phyloP scores from a whole-genome alignment of 805 yeast species.

The Ogataea kodamae region DNA sequence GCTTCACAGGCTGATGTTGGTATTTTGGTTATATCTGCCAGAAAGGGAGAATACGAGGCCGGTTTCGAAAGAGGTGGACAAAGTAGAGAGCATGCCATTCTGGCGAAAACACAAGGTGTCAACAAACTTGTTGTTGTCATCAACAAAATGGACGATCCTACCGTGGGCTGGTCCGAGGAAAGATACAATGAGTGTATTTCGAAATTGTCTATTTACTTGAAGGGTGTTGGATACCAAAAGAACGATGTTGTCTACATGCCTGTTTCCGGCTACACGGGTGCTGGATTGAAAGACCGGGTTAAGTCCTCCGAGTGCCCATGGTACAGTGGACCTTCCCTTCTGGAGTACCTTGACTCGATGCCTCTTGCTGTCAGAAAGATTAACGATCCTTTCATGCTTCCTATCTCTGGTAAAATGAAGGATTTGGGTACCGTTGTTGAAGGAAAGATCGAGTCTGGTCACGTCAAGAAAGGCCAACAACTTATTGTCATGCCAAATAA shows the following conservation, averaged over 20 bases:
- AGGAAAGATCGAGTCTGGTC: slow-evolving; percentile 97
- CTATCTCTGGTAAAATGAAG: slow-evolving; percentile 90
- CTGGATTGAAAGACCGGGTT: slow-evolving; percentile 88
- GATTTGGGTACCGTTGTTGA: slow-evolving; percentile 97
- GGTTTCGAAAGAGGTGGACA: slow-evolving; percentile 99
- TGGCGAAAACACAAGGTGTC: slow-evolving; percentile 98
- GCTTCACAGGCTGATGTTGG: slow-evolving; percentile 99
- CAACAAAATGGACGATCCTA: slow-evolving; percentile 98
- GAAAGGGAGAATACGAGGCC: slow-evolving; percentile 99
- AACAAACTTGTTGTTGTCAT: slow-evolving; percentile 89
- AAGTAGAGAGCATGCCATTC: slow-evolving; percentile 94
- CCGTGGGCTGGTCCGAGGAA: slow-evolving; percentile 93
- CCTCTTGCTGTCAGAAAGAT: slow-evolving; percentile 78
- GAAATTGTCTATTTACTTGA: slow-evolving; percentile 74
- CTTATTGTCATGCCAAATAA: slow-evolving; percentile 93
- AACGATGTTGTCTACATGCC: slow-evolving; percentile 93
- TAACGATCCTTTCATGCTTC: slow-evolving; percentile 96
- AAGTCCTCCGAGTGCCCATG: slow-evolving; percentile 73
- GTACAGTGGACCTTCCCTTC: slow-evolving; percentile 89
- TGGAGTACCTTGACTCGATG: slow-evolving; percentile 85
- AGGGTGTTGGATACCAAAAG: slow-evolving; percentile 86
- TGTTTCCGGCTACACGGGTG: slow-evolving; percentile 96
- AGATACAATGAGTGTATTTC: slow-evolving; percentile 93
- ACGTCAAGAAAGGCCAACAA: slow-evolving; percentile 71
- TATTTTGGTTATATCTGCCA: slow-evolving; percentile 91